Percentiles rank a stretch among this genome's conserved stretches.
phyloP scores from a whole-genome alignment of 257 asterid genomes.

The Catharanthus roseus region DNA sequence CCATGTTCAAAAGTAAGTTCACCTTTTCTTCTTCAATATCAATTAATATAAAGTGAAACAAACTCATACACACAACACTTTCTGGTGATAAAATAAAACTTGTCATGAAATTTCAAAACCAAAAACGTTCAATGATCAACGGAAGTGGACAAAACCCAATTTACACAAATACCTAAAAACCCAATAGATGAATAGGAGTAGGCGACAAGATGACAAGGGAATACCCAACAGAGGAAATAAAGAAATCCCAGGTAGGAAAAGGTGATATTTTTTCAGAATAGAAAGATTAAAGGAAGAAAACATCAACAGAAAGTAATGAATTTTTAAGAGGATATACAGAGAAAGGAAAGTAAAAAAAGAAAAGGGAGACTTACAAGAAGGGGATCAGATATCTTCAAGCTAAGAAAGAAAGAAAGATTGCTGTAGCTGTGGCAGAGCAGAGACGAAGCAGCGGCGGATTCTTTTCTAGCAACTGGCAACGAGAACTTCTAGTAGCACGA shows the following conservation, averaged over 20 bases:
- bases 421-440: no score
- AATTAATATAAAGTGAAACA: neutral
- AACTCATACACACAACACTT: no score
- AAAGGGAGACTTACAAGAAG: constrained; percentile 77
- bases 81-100: constrained; percentile 6
- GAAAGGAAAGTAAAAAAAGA: constrained; percentile 25
- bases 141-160: constrained; percentile 21
- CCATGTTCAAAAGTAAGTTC: constrained; percentile 15
- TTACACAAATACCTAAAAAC: constrained; percentile 13
- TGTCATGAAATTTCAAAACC: constrained; percentile 7
- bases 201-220: neutral
- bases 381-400: constrained; percentile 92
- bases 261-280: constrained; percentile 25
- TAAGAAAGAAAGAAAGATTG: constrained; percentile 38
- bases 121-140: neutral
- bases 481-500: no score
- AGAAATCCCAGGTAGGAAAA: constrained; percentile 34
- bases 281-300: constrained; percentile 13
- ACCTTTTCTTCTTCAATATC: constrained; percentile 18
- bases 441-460: no score
- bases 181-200: neutral
- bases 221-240: constrained; percentile 12
- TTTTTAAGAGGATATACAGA: constrained; percentile 39
- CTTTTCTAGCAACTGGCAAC: no score
- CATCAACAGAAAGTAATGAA: constrained; percentile 25